These are phyloP conservation scores for Physaria fendleri DNA, from an alignment of 345 rosid species.

Conservation along the genomic window DNA sequence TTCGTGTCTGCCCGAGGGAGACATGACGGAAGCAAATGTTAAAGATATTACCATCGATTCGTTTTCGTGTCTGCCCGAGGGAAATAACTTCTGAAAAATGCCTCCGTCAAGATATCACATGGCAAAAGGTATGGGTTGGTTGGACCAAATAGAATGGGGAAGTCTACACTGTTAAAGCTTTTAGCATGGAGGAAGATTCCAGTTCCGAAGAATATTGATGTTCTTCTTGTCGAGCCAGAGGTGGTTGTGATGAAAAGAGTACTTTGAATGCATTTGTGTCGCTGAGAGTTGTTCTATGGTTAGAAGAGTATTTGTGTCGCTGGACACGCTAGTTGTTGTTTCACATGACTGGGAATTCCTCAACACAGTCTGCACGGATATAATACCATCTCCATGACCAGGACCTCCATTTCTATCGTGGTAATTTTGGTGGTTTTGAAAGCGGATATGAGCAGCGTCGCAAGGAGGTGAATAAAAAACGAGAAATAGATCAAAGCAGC, in stretches of 20 bases:
- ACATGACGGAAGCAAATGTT: conserved; percentile 83
- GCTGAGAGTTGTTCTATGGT: conserved; percentile 86
- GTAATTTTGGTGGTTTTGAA: conserved; percentile 77
- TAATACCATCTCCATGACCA: conserved; percentile 82
- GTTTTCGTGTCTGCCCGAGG: conserved; percentile 96
- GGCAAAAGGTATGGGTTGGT: conserved; percentile 92
- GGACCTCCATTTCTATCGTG: conserved; percentile 76
- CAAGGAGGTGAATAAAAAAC: conserved; percentile 46
- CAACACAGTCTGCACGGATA: conserved; percentile 78
- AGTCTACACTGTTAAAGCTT: conserved; percentile 83
- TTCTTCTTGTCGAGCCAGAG: conserved; percentile 83
- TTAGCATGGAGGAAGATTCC: conserved; percentile 97
- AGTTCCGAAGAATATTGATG: conserved; percentile 83
- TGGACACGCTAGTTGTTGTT: conserved; percentile 90
- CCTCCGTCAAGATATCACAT: conserved; percentile 77
- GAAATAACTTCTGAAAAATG: conserved; percentile 73
- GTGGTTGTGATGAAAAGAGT: conserved; percentile 65
- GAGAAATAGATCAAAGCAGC: conserved; percentile 94
- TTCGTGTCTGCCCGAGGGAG: conserved; percentile 91
- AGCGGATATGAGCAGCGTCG: conserved; percentile 80
- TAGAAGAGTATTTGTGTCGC: conserved; percentile 77
- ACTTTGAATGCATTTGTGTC: conserved; percentile 84
- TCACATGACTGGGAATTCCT: conserved; percentile 96
- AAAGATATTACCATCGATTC: conserved; percentile 74
- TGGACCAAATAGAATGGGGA: conserved; percentile 93